These are phyloP conservation scores for Rhodotorula sp. DNA, from an alignment of 1,284 basidiomycete genomes.

Conservation along the genomic window DNA sequence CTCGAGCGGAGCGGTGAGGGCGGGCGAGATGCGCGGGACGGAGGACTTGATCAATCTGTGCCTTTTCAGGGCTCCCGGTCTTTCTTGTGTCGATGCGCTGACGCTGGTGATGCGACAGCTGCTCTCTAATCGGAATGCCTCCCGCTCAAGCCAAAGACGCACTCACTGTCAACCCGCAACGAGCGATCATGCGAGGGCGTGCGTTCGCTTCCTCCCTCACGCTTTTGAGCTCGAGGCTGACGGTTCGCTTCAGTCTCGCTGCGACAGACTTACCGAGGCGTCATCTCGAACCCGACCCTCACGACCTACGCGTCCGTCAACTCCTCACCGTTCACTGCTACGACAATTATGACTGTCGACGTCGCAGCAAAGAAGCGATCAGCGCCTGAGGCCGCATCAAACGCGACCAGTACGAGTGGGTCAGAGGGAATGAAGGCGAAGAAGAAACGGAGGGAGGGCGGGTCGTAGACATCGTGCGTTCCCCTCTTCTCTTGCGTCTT, in stretches of 20 bases:
- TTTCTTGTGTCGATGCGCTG: not conserved
- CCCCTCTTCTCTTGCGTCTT: too few species aligned
- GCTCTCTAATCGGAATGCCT: constrained; percentile 64
- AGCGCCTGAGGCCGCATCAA: not conserved
- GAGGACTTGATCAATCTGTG: constrained; percentile 72
- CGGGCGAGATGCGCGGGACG: constrained; percentile 64
- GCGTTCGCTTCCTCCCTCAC: constrained; percentile 46
- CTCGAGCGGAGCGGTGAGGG: constrained; percentile 61
- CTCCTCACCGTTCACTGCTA: not conserved
- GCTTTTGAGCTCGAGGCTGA: too few species aligned
- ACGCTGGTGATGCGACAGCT: constrained; percentile 51
- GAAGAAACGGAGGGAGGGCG: constrained; percentile 11
- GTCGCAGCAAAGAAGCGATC: not conserved
- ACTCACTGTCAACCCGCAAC: constrained; percentile 62
- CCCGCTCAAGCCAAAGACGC: constrained; percentile 66
- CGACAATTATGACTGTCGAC: not conserved
- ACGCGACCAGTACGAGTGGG: not conserved
- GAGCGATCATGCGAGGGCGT: constrained; percentile 70
- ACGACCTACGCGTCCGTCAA: not conserved
- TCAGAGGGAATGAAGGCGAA: constrained; percentile 2
- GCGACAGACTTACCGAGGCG: constrained; percentile 36
- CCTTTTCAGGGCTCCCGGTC: constrained; percentile 46
- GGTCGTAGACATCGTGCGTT: not conserved
- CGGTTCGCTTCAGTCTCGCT: constrained; percentile 23
- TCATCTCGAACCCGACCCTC: constrained; percentile 34